These are phyloP conservation scores for Nicotiana attenuata DNA, from an alignment of 257 asterid genomes.

Conservation along the genomic window DNA sequence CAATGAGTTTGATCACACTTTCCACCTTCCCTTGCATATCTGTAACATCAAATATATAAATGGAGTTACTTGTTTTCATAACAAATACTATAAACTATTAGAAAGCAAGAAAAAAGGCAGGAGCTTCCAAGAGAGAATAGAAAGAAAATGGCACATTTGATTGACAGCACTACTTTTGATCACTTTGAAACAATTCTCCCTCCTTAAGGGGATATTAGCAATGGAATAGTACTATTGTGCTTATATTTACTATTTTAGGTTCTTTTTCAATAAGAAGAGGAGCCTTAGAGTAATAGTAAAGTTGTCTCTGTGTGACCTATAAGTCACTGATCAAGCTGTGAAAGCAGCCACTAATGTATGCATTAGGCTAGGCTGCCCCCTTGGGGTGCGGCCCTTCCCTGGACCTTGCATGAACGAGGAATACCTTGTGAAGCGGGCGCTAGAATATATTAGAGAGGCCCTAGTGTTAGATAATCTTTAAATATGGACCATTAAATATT, in stretches of 20 bases:
- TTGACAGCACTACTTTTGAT: neutral
- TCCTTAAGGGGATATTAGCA: neutral
- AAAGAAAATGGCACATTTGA: neutral
- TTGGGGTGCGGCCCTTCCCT: too few relatives aligned
- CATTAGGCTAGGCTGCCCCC: too few relatives aligned
- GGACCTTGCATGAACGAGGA: too few relatives aligned
- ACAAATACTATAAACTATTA: neutral
- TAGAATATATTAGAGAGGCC: too few relatives aligned
- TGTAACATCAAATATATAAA: conserved; percentile 16
- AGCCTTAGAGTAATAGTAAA: accelerated
- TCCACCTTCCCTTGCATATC: conserved; percentile 87
- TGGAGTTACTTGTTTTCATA: neutral
- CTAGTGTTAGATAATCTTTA: too few relatives aligned
- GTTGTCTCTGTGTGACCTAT: too few relatives aligned
- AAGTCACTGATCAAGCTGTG: accelerated
- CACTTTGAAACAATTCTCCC: neutral
- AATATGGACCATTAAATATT: too few relatives aligned
- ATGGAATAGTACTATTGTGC: neutral
- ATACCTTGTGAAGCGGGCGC: too few relatives aligned
- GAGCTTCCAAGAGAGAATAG: neutral
- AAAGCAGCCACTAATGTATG: too few relatives aligned
- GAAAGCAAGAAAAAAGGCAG: neutral
- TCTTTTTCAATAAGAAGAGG: too few relatives aligned
- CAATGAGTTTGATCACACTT: conserved; percentile 64
- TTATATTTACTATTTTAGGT: too few relatives aligned